These are phyloP conservation scores for Diaporthe nobilis DNA, from an alignment of 2,329 filamentous ascomycete genomes.

Conservation along the genomic window DNA sequence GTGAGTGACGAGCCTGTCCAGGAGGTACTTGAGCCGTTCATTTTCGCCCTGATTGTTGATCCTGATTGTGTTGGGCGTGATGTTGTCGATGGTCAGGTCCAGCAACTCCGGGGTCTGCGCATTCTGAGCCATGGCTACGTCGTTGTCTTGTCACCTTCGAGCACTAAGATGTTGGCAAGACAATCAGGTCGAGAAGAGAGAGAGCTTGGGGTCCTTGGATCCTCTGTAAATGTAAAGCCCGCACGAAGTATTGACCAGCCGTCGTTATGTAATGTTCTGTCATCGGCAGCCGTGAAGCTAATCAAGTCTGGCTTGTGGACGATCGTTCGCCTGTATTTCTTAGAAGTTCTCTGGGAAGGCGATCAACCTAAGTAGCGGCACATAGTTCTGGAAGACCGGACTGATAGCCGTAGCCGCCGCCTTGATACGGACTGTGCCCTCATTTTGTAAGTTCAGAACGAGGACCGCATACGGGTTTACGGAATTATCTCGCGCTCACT, in stretches of 20 bases:
- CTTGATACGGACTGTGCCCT: background rate
- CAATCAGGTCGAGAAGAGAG: background rate
- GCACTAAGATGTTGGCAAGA: background rate
- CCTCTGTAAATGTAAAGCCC: background rate
- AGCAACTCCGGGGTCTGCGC: slow-evolving; percentile 48
- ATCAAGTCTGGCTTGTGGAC: background rate
- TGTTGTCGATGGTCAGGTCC: slow-evolving; percentile 83
- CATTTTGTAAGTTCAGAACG: background rate
- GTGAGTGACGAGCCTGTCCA: slow-evolving; percentile 81
- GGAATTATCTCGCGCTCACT: slow-evolving; percentile 21
- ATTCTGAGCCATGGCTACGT: slow-evolving; percentile 33
- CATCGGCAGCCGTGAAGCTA: slow-evolving; percentile 1
- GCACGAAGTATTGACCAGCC: background rate
- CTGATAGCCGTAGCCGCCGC: background rate
- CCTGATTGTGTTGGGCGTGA: slow-evolving; percentile 80
- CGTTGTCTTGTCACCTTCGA: background rate
- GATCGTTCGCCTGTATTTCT: background rate
- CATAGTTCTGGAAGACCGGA: background rate
- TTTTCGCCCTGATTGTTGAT: slow-evolving; percentile 81
- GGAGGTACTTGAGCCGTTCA: slow-evolving; percentile 77
- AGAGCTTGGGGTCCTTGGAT: background rate
- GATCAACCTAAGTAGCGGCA: slow-evolving; percentile 13
- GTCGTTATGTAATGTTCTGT: slow-evolving; percentile 29
- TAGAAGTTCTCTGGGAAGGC: background rate
- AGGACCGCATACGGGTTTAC: slow-evolving; percentile 16